Evolutionary conservation across 2,329 filamentous ascomycete species (phyloP).

Genomic region (Colletotrichum higginsianum): DNA sequence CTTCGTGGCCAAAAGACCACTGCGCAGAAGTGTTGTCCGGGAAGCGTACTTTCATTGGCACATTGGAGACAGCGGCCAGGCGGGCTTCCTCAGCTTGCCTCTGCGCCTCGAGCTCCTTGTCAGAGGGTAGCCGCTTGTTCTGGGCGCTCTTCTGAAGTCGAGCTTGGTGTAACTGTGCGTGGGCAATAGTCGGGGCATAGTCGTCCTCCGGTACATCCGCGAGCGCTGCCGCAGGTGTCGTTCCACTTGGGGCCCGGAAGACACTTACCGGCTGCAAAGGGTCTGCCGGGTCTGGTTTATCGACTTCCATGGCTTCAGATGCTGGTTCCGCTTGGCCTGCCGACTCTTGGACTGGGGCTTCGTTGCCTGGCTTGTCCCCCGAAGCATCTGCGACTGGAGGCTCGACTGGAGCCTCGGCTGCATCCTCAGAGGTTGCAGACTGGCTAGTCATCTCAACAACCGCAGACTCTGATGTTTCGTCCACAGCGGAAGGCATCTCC

Average conservation of each 20-base stretch:
- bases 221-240: constrained; percentile 82
- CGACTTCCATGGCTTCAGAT: constrained; percentile 49
- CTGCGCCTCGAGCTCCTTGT: constrained; percentile 83
- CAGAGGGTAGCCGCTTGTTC: constrained; percentile 85
- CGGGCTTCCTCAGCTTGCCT: constrained; percentile 76
- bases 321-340: constrained; percentile 11
- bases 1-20: constrained; percentile 76
- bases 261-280: constrained; percentile 73
- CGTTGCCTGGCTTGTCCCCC: background rate
- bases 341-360: background rate
- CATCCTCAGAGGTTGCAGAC: constrained; percentile 14
- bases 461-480: constrained; percentile 39
- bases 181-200: constrained; percentile 82
- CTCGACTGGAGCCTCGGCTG: background rate
- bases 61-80: constrained; percentile 75
- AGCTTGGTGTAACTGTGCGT: constrained; percentile 82
- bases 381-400: background rate
- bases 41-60: constrained; percentile 86
- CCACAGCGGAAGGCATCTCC: constrained; percentile 30
- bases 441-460: constrained; percentile 35
- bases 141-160: constrained; percentile 73
- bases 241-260: constrained; percentile 82
- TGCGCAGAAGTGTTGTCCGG: constrained; percentile 87
- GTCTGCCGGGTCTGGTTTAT: constrained; percentile 47
- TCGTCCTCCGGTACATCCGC: constrained; percentile 78